Percentiles rank a stretch among this genome's conserved stretches.
Conservation (phyloP, 2,329 filamentous ascomycete species). For the Colletotrichum sp. region DNA sequence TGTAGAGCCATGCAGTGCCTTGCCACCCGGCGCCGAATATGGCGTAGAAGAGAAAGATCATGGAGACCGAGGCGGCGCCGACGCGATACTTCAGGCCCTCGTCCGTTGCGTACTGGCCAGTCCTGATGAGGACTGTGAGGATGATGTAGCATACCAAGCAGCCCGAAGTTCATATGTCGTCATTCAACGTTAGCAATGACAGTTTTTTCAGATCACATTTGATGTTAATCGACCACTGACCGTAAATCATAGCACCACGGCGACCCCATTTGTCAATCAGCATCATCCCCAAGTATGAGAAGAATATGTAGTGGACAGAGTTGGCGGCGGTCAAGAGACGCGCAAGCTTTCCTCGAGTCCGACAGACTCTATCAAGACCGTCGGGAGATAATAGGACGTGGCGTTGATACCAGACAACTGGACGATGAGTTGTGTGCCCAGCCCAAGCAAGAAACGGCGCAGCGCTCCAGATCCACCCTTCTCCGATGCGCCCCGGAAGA, state of each 20-base stretch:
- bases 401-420: background rate
- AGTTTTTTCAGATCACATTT: background rate
- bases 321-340: background rate
- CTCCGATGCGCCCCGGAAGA: background rate
- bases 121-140: background rate
- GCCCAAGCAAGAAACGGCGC: background rate
- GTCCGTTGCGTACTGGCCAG: background rate
- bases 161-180: background rate
- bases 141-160: background rate
- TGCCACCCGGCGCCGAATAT: background rate
- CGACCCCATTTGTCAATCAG: background rate
- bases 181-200: background rate
- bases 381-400: background rate
- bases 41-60: background rate
- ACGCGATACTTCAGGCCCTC: background rate
- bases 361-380: background rate
- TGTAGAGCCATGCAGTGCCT: background rate
- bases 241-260: background rate
- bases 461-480: background rate
- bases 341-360: background rate
- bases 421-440: background rate
- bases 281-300: background rate
- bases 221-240: background rate
- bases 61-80: fast-evolving
- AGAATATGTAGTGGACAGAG: background rate